phyloP scores from a whole-genome alignment of 108 stramenopile species.

The Hondaea fermentalgiana region DNA sequence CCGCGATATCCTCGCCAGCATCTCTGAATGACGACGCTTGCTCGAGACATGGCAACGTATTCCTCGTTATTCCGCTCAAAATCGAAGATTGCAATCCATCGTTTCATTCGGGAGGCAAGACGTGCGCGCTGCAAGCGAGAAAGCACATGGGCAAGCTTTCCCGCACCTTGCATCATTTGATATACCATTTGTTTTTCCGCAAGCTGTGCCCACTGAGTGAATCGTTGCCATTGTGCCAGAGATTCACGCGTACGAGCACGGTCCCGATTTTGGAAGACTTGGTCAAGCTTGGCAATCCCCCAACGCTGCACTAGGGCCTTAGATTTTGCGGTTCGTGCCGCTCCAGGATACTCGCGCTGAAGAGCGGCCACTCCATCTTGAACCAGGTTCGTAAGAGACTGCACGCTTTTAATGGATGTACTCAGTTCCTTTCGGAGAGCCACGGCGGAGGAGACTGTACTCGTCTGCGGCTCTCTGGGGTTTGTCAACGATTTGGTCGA shows the following conservation, averaged over 20 bases:
- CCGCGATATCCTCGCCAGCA: neutral
- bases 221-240: neutral
- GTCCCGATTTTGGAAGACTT: neutral
- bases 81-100: neutral
- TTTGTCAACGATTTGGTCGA: too few species aligned
- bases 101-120: neutral
- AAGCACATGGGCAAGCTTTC: neutral
- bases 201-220: neutral
- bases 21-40: neutral
- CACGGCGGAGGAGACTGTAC: neutral
- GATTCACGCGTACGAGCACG: neutral
- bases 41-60: neutral
- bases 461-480: neutral
- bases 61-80: slow-evolving; percentile 4
- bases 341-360: neutral
- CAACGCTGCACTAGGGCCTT: neutral
- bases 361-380: neutral
- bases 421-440: neutral
- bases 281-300: neutral
- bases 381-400: neutral
- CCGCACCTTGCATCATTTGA: neutral
- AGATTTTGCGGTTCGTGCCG: neutral
- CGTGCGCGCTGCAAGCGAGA: neutral
- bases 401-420: neutral
- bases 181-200: neutral